phyloP scores from a whole-genome alignment of 371 early-diverging fungal genomes.

The Coemansia sp. region DNA sequence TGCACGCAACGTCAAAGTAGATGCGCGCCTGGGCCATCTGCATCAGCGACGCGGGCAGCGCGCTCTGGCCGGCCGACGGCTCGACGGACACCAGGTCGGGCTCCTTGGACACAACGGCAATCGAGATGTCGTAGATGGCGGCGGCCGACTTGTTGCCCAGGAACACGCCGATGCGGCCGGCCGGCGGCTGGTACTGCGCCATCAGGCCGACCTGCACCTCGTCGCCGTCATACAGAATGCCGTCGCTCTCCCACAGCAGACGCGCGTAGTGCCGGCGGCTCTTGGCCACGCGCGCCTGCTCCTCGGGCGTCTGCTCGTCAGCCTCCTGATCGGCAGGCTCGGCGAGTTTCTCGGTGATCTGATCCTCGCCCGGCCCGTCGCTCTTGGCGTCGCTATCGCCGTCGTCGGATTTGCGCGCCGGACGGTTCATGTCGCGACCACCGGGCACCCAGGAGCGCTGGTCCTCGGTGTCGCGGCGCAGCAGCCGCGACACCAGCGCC shows the following conservation, averaged over 20 bases:
- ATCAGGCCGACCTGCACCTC: conserved; percentile 86
- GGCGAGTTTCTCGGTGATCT: not conserved
- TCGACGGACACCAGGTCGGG: conserved; percentile 5
- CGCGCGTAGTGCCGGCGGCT: conserved; percentile 55
- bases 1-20: conserved; percentile 70
- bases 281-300: conserved; percentile 25
- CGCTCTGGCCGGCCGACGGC: conserved; percentile 31
- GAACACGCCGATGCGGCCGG: conserved; percentile 84
- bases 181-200: conserved; percentile 81
- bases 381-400: too few relatives aligned
- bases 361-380: not conserved
- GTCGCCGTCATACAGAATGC: conserved; percentile 86
- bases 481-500: conserved; percentile 74
- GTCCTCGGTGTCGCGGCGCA: conserved; percentile 91
- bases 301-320: conserved; percentile 19
- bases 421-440: conserved; percentile 78
- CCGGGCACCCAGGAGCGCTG: conserved; percentile 94
- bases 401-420: conserved; percentile 21
- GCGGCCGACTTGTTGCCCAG: conserved; percentile 79
- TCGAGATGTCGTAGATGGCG: conserved; percentile 52
- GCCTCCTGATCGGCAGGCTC: conserved; percentile 1
- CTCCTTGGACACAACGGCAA: conserved; percentile 37
- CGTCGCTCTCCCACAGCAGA: conserved; percentile 67
- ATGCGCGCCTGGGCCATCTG: conserved; percentile 76
- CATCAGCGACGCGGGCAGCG: conserved; percentile 53